Base-by-base conservation (phyloP, 306 rosid species). In the Phaseolus lunatus region DNA sequence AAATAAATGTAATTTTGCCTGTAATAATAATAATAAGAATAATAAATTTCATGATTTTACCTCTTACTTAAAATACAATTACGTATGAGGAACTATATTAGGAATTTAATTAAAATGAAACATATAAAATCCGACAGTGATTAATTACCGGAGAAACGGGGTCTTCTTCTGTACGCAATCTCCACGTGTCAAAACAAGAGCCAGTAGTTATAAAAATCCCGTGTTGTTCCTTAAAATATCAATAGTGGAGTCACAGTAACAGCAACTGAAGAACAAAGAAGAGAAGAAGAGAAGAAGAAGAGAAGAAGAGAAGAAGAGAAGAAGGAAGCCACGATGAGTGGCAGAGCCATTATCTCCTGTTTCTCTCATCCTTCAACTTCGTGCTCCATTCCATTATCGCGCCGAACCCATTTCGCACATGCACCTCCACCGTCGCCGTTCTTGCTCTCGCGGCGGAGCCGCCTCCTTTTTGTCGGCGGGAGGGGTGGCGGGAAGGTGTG, bases 331-430 rank as follows among this genome's bases (percentile, higher is more conserved):
- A 76, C 47, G 33, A 81, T 76, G 96, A 87, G 70, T 87, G 81
- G 89, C 86, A 82, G 90, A 87, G 93, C 93, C 57, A 82, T 95
- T 31, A 79, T 92, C 33, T 82, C 65, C 81, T 83, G 96, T 13
- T 87, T 83, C 62, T 84, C 93, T 20, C 87, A 67, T 18, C 88
- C 91, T 9, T 69, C 83, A 7, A 12, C 81, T 43, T 64, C 85
- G 10, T 44, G 75, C 8, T 53, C 82, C 45, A 15, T 47, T 70
- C n/a, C 86, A 5, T 16, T 23, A 19, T 70, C 77, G 50, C 86
- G 78, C 67, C 81, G 79, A 45, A 62, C 70, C n/a, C 81, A 66
- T 19, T 74, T 22, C 2, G 78, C 49, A 27, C 75, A 49, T 39
- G 53, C 71, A 9, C 14, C 52, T 49, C 33, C 67, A 37, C 8